Base-by-base conservation (phyloP, 306 rosid species). In the Fragaria nilgerrensis region DNA sequence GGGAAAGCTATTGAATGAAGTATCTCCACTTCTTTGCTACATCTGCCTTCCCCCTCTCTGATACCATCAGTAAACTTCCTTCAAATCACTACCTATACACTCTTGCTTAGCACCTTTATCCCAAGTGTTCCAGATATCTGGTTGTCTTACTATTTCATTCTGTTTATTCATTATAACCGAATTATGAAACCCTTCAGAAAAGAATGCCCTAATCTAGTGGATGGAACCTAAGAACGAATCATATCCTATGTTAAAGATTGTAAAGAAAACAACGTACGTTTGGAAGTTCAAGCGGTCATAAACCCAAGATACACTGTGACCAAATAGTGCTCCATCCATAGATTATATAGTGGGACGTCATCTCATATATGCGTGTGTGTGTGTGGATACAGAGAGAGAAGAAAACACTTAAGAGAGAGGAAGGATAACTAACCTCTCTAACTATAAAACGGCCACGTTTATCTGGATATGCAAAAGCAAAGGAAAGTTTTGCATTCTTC, bases 401-500 rank as follows among this genome's bases (percentile, higher is more conserved):
- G 43, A 62, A 16, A 59, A 29, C 20, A 62, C 36, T 25, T 4
- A 62, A 59, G 22, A 7, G 9, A 59, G 41, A 68, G 62, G 39
- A 5, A 44, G 23, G 25, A 52, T 14, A 41, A 77, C 72, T 81
- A 72, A 89, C 98, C 96, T 86, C 93, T 84, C 80, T 88, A 75
- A 92, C 93, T 62, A 80, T 75, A 70, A 92, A 94, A 37, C 91
- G 97, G 36, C 98, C 98, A 68, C 80, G 87, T 81, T 88, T 94
- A 83, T 94, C 97, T 1, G 98, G 98, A 89, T 90, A 94, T 17
- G 92, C 98, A 79, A 94, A 89, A 81, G 97, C 93, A 75, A 94
- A 94, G 1, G 97, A 92, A 36, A 94, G 92, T 75, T 84, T 94
- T 39, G 97, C 97, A 80, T 89, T 92, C 80, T 91, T 90, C 78